Evolutionary conservation across 2,329 filamentous ascomycete species (phyloP).

Genomic region (Pleomassaria siparia): DNA sequence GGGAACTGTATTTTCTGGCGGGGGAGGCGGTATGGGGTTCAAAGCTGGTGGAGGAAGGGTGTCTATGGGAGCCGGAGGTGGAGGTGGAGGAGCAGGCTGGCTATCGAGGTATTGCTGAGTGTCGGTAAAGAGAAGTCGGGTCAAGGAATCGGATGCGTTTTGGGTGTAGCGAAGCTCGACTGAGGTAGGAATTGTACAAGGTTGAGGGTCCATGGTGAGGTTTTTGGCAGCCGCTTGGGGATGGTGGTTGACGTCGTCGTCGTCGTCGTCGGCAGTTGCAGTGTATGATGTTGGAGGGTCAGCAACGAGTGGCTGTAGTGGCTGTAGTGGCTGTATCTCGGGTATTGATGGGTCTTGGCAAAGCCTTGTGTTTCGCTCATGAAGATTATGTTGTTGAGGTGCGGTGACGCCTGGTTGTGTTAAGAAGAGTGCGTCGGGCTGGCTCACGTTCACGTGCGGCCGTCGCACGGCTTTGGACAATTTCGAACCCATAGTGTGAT

Average conservation of each 20-base stretch:
- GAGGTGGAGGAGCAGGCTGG: conserved; percentile 1
- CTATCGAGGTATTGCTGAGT: conserved; percentile 5
- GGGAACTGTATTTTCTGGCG: no score
- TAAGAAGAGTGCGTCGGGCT: conserved; percentile 17
- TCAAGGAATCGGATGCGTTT: background rate
- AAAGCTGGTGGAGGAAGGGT: background rate
- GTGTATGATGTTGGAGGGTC: background rate
- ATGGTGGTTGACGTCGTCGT: background rate
- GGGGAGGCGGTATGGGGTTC: background rate
- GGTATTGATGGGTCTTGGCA: conserved; percentile 9
- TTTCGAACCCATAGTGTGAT: conserved; percentile 30
- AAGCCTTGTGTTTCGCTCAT: conserved; percentile 10
- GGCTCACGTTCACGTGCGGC: conserved; percentile 13
- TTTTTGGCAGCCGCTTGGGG: background rate
- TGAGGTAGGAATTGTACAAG: background rate
- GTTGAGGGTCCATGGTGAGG: background rate
- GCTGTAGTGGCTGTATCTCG: background rate
- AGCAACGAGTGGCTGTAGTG: background rate
- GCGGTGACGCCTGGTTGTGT: conserved; percentile 10
- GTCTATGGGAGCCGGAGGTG: background rate
- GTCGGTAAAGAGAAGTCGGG: conserved; percentile 1
- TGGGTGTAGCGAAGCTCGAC: background rate
- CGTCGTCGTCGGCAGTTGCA: conserved; percentile 2
- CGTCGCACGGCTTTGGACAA: conserved; percentile 24
- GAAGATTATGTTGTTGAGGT: conserved; percentile 12